These are phyloP conservation scores for Helotiales sp. DNA, from an alignment of 2,329 filamentous ascomycete species.

Conservation along the genomic window DNA sequence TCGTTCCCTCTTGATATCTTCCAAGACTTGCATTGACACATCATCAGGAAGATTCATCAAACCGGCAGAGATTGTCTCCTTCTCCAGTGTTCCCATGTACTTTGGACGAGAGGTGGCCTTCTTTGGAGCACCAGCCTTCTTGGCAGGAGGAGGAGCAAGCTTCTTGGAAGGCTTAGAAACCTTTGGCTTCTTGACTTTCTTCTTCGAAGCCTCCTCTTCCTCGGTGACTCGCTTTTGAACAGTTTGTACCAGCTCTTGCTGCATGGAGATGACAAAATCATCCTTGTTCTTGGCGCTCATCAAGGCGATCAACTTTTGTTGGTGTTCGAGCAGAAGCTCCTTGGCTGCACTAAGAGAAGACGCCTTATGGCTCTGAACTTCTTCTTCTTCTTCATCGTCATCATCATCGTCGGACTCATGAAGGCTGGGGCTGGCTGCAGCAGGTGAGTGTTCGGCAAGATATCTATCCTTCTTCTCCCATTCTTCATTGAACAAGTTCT, in stretches of 20 bases:
- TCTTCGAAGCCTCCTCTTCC: constrained; percentile 41
- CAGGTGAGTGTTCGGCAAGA: constrained; percentile 74
- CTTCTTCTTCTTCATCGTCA: constrained; percentile 66
- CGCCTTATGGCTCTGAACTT: constrained; percentile 56
- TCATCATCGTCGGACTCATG: constrained; percentile 79
- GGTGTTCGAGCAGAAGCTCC: constrained; percentile 59
- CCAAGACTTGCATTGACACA: constrained; percentile 80
- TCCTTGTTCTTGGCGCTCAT: constrained; percentile 57
- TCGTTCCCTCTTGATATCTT: constrained; percentile 87
- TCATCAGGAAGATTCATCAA: constrained; percentile 80
- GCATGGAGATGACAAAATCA: constrained; percentile 49
- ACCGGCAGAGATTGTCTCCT: constrained; percentile 86
- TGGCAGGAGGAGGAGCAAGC: constrained; percentile 27
- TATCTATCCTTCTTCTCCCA: constrained; percentile 82
- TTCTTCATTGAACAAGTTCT: constrained; percentile 75
- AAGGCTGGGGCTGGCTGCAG: constrained; percentile 65
- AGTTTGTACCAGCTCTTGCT: constrained; percentile 62
- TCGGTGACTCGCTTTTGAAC: constrained; percentile 67
- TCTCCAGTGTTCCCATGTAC: constrained; percentile 78
- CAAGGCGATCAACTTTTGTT: constrained; percentile 60
- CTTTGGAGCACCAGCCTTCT: constrained; percentile 49
- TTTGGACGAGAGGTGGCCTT: constrained; percentile 40
- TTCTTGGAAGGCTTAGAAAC: constrained; percentile 48
- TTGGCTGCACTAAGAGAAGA: constrained; percentile 54
- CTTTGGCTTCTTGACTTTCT: constrained; percentile 62